These are phyloP conservation scores for Sungouiozyma intestinalis DNA, from an alignment of 805 yeast species.

Conservation along the genomic window DNA sequence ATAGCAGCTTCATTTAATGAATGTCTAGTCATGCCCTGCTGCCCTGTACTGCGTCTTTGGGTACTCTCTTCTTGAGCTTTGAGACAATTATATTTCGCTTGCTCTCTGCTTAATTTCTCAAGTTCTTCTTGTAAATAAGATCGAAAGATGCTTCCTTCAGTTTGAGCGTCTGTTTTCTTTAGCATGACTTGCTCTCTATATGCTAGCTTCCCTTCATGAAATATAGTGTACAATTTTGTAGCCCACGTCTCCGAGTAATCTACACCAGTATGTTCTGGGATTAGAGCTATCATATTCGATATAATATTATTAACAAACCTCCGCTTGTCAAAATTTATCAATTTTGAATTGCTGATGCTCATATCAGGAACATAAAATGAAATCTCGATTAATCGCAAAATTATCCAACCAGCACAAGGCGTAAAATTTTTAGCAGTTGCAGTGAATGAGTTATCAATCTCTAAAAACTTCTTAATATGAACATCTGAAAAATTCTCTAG, in stretches of 20 bases:
- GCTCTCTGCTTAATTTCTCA: constrained; percentile 44
- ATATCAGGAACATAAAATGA: constrained; percentile 71
- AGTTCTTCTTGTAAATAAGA: constrained; percentile 35
- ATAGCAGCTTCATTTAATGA: not conserved
- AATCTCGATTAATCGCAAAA: constrained; percentile 68
- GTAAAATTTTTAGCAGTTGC: constrained; percentile 38
- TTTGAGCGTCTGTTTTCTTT: not conserved
- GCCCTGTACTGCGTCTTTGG: constrained; percentile 19
- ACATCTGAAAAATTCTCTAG: constrained; percentile 13
- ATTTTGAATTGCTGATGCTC: constrained; percentile 49
- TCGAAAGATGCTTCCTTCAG: not conserved
- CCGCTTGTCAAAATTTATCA: constrained; percentile 80
- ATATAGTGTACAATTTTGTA: constrained; percentile 14
- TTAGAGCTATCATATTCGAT: constrained; percentile 40
- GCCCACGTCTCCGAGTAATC: constrained; percentile 7
- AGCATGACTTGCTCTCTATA: constrained; percentile 26
- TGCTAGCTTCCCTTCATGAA: constrained; percentile 23
- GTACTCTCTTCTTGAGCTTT: constrained; percentile 30
- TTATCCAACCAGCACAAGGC: constrained; percentile 89
- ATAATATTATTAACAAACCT: constrained; percentile 56
- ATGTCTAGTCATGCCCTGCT: constrained; percentile 3
- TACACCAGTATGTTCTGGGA: constrained; percentile 12
- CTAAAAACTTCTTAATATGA: constrained; percentile 23
- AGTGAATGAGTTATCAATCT: constrained; percentile 27
- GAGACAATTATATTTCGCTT: constrained; percentile 33